Evolutionary conservation across 2,329 filamentous ascomycete species (phyloP).

Genomic region (Trichothecium roseum): DNA sequence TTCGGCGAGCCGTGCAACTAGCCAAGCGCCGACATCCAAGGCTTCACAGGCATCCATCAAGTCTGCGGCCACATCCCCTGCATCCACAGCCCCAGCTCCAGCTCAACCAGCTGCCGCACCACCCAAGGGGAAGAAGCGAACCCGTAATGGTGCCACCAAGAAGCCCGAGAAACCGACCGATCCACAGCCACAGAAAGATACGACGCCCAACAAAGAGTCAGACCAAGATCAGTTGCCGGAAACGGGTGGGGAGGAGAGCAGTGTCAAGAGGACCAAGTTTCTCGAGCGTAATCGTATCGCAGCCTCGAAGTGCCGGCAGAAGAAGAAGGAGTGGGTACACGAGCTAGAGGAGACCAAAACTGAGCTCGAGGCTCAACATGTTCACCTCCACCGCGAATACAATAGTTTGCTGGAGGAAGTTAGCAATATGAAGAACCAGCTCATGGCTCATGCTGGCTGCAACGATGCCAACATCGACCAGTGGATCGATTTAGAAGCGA

Average conservation of each 20-base stretch:
- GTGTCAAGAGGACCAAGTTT: conserved; percentile 41
- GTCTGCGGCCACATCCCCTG: conserved; percentile 3
- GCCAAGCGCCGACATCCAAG: conserved; percentile 7
- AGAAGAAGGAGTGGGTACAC: conserved; percentile 45
- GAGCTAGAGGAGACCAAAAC: conserved; percentile 36
- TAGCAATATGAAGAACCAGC: conserved; percentile 34
- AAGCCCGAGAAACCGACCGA: neutral
- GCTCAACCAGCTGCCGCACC: no score
- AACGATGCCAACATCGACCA: conserved; percentile 40
- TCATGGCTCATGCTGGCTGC: conserved; percentile 43
- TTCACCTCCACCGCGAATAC: conserved; percentile 30
- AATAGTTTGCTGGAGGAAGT: conserved; percentile 32
- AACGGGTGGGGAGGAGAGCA: conserved; percentile 14
- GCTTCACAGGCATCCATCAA: conserved; percentile 8
- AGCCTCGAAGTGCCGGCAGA: conserved; percentile 64
- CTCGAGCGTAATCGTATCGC: conserved; percentile 63
- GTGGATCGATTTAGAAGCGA: conserved; percentile 43
- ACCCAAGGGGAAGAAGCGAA: conserved; percentile 1
- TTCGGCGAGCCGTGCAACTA: conserved; percentile 4
- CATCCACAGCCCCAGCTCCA: conserved; percentile 1
- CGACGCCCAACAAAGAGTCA: neutral
- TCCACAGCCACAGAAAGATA: conserved; percentile 16
- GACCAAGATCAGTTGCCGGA: neutral
- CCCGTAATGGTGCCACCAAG: conserved; percentile 1
- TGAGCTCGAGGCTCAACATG: conserved; percentile 32